Percentiles rank a stretch among this genome's conserved stretches.
These are phyloP conservation scores for Phytopythium vexans DNA, from an alignment of 352 stramenopile species.

Conservation along the genomic window DNA sequence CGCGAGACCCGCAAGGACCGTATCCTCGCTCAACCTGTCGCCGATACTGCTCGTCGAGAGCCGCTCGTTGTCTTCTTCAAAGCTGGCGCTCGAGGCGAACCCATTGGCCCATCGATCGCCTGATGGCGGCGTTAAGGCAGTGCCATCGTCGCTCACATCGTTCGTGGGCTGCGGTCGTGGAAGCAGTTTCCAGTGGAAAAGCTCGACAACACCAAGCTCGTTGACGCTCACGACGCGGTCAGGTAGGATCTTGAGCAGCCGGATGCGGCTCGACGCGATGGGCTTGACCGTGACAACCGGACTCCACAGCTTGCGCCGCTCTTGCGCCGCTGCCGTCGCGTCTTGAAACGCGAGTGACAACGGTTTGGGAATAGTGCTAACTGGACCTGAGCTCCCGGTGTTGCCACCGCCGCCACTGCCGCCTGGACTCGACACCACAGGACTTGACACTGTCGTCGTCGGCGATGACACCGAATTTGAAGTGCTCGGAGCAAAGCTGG, in stretches of 20 bases:
- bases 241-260: slow-evolving; percentile 67
- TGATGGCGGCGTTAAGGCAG: not conserved
- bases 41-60: too few relatives aligned
- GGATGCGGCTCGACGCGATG: slow-evolving; percentile 48
- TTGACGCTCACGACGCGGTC: slow-evolving; percentile 82
- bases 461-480: too few relatives aligned
- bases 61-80: too few relatives aligned
- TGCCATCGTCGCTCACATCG: not conserved
- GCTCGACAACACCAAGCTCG: slow-evolving; percentile 79
- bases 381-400: not conserved
- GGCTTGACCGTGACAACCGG: slow-evolving; percentile 55
- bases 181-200: slow-evolving; percentile 82
- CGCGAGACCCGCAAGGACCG: not conserved
- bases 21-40: too few relatives aligned
- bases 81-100: not conserved
- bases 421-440: too few relatives aligned
- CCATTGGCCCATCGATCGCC: slow-evolving; percentile 2
- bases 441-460: not conserved
- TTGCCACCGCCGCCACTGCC: not conserved
- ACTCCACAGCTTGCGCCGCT: slow-evolving; percentile 59
- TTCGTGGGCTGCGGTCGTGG: slow-evolving; percentile 31
- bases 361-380: slow-evolving; percentile 36
- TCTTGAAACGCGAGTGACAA: slow-evolving; percentile 70
- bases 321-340: slow-evolving; percentile 42
- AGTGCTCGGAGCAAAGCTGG: not conserved